Evolutionary conservation across 2,329 filamentous ascomycete species (phyloP).

Genomic region (Alternaria sp.): DNA sequence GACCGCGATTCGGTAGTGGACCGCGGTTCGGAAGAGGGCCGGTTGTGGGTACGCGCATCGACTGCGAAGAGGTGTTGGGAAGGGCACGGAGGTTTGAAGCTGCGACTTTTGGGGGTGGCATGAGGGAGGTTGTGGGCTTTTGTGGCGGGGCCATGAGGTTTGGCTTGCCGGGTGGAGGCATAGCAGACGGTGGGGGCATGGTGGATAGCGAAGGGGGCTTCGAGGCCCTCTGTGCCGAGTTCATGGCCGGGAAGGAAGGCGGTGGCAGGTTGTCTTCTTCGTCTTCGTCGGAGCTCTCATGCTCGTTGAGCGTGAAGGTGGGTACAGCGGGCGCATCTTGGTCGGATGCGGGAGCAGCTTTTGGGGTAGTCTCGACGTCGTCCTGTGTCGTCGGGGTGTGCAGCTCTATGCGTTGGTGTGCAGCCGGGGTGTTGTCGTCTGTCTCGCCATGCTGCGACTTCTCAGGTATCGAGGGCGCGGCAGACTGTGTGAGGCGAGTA

Average conservation of each 20-base stretch:
- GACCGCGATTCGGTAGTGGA: conserved; percentile 52
- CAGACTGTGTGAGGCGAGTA: conserved; percentile 16
- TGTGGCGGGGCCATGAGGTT: conserved; percentile 48
- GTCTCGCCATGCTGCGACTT: conserved; percentile 26
- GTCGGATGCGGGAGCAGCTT: conserved; percentile 30
- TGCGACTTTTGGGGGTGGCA: conserved; percentile 49
- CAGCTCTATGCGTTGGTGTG: conserved; percentile 12
- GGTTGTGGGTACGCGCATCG: conserved; percentile 53
- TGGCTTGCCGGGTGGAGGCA: conserved; percentile 27
- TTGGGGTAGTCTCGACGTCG: conserved; percentile 41
- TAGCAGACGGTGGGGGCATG: conserved; percentile 25
- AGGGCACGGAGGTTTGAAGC: conserved; percentile 48
- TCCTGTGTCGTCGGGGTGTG: conserved; percentile 14
- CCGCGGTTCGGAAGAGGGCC: conserved; percentile 61
- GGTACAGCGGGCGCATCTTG: conserved; percentile 36
- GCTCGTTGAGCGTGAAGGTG: conserved; percentile 49
- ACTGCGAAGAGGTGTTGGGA: conserved; percentile 32
- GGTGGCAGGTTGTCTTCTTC: conserved; percentile 49
- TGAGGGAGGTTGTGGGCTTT: conserved; percentile 39
- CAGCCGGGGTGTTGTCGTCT: conserved; percentile 16
- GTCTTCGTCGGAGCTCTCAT: conserved; percentile 39
- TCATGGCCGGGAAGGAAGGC: conserved; percentile 56
- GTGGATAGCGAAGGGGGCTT: conserved; percentile 15
- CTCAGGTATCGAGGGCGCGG: conserved; percentile 22
- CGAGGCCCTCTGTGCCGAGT: conserved; percentile 57